These are phyloP conservation scores for Tetracentron sinense DNA, from an alignment of 164 flowering plant species.

Conservation along the genomic window DNA sequence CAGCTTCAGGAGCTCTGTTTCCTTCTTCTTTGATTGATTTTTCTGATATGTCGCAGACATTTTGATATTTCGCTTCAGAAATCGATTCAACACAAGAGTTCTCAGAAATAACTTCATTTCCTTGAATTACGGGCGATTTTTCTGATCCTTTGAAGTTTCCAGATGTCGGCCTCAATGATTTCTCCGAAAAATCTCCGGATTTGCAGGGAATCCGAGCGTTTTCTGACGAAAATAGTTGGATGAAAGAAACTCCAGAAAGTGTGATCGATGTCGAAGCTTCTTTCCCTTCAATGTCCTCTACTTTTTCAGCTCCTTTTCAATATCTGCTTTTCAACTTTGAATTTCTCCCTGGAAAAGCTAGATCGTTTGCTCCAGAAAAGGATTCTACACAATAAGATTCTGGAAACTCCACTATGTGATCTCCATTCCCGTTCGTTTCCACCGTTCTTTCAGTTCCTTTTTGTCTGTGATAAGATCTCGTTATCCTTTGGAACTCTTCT, in stretches of 20 bases:
- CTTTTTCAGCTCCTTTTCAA: background rate
- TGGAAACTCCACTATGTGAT: slow-evolving; percentile 22
- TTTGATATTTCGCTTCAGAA: slow-evolving; percentile 11
- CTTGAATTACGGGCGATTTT: slow-evolving; percentile 14
- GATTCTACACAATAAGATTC: slow-evolving; percentile 44
- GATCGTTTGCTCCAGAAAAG: slow-evolving; percentile 20
- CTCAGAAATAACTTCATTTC: slow-evolving; percentile 19
- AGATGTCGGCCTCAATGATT: background rate
- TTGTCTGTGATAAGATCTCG: slow-evolving; percentile 28
- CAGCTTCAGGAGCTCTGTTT: slow-evolving; percentile 18
- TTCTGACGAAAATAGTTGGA: slow-evolving; percentile 9
- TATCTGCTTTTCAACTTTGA: slow-evolving; percentile 13
- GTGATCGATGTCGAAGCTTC: slow-evolving; percentile 22
- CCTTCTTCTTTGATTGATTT: background rate
- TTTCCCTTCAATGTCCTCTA: slow-evolving; percentile 13
- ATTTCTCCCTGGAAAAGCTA: slow-evolving; percentile 11
- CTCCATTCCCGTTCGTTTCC: slow-evolving; percentile 9
- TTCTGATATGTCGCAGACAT: background rate
- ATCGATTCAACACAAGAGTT: slow-evolving; percentile 24
- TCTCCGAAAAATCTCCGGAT: slow-evolving; percentile 5
- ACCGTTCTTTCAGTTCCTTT: slow-evolving; percentile 10
- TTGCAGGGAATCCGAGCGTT: background rate
- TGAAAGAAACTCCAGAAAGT: slow-evolving; percentile 32
- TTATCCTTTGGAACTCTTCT: slow-evolving; percentile 27
- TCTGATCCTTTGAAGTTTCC: background rate